phyloP scores from a whole-genome alignment of 345 rosid species.

The Mallotus nudiflorus region DNA sequence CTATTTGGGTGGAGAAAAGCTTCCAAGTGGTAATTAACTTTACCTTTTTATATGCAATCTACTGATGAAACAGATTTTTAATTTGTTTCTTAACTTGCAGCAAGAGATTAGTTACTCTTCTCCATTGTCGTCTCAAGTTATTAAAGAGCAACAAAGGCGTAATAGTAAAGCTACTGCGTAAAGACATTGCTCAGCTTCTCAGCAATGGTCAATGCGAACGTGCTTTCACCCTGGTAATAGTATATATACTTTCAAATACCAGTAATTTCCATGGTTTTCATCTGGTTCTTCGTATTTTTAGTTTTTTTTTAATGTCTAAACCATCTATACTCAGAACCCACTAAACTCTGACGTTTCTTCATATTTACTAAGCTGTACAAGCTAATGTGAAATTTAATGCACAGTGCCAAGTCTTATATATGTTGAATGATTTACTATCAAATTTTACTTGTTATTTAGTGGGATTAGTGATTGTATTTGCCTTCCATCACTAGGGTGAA shows the following conservation, averaged over 20 bases:
- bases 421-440: no score
- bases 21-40: conserved; percentile 23
- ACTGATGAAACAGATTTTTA: not conserved
- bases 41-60: not conserved
- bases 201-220: conserved; percentile 8
- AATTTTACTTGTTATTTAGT: not conserved
- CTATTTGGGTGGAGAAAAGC: conserved; percentile 28
- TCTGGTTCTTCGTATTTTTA: not conserved
- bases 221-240: conserved; percentile 25
- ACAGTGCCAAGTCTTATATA: no score
- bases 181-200: conserved; percentile 27
- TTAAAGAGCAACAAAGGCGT: conserved; percentile 24
- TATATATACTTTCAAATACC: no score
- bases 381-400: no score
- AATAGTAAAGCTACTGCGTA: conserved; percentile 14
- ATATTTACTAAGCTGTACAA: no score
- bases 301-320: not conserved
- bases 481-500: no score
- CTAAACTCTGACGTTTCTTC: no score
- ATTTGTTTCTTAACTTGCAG: conserved; percentile 12
- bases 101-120: conserved; percentile 20
- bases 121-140: conserved; percentile 25
- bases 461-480: not conserved
- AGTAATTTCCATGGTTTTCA: no score
- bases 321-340: no score